Evolutionary conservation across 805 yeast genomes (phyloP).

Genomic region (Yamadazyma paraphyllophila): DNA sequence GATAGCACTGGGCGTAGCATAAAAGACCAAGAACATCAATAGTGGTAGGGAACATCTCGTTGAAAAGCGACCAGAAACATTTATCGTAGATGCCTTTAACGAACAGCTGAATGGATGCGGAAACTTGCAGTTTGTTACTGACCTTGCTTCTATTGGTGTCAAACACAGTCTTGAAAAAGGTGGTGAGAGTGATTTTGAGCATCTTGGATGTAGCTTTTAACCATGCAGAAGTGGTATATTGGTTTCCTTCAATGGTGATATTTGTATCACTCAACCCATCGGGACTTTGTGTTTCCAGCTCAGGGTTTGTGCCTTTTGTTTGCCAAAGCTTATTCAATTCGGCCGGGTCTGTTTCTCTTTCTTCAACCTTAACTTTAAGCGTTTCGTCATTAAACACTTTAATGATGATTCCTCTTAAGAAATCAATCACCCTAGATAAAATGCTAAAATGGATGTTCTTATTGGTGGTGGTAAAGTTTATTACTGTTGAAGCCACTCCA

Average conservation of each 20-base stretch:
- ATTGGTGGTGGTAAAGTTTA: conserved; percentile 23
- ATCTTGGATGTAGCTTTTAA: conserved; percentile 37
- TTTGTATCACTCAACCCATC: not conserved
- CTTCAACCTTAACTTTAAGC: conserved; percentile 1
- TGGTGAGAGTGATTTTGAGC: conserved; percentile 31
- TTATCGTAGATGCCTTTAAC: conserved; percentile 18
- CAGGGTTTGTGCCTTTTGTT: too few relatives aligned
- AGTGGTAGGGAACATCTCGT: conserved; percentile 27
- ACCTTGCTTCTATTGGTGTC: conserved; percentile 19
- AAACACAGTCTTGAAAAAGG: conserved; percentile 30
- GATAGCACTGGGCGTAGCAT: conserved; percentile 6
- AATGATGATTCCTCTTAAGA: conserved; percentile 20
- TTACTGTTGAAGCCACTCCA: conserved; percentile 34
- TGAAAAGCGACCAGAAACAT: conserved; percentile 33
- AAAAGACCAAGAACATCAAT: conserved; percentile 28
- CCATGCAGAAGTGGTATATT: conserved; percentile 26
- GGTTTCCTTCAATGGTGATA: not conserved
- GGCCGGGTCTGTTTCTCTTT: conserved; percentile 4
- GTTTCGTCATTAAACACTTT: conserved; percentile 31
- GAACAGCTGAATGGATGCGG: conserved; percentile 22
- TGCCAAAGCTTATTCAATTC: conserved; percentile 15
- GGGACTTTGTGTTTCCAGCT: not conserved
- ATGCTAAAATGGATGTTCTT: conserved; percentile 23
- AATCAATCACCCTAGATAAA: conserved; percentile 19
- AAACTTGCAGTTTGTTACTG: conserved; percentile 22